Evolutionary conservation across 495 filamentous ascomycete genomes (phyloP), one percentile per base, ranked within the genome.

Genomic region (Aspergillus affinis): DNA sequence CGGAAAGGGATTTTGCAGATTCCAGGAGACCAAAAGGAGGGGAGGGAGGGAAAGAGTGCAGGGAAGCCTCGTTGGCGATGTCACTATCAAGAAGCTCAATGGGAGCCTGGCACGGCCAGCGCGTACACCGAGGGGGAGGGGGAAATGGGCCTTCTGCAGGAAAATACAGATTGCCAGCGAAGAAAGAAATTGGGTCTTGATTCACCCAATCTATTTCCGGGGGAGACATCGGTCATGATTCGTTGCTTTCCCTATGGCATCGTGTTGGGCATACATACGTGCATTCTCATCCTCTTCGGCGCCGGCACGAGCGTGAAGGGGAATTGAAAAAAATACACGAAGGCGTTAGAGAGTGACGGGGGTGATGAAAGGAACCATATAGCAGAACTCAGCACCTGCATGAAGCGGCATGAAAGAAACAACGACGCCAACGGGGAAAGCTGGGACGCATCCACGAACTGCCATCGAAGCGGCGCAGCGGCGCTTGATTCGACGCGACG

Each of bases 261-360:
- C 47, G 62, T 61, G 64, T 74, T 74, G 71, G 69, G 71, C 71
- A 74, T 70, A 68, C 67, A 71, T 71, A 63, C 69, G 57, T 74
- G 69, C 71, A 70, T 63, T 23, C 54, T 54, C 32, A 48, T 52
- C 52, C 50, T 32, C 51, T 48, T 44, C 13, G 21, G 21, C 26
- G 32, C 19, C 47, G 20, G 26, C 27, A 50, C 19, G 30, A 20
- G 48, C 41, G 17, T 26, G 54, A 44, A 47, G 44, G 5, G 17
- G 54, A 45, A 3, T 26, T 26, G 23, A 4, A 26, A 41, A 2
- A 10, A 41, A 41, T 13, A 10, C 36, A 41, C 1, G 36, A 41
- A 10, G 12, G 36, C 12, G 36, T 41, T 17, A 41, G 36, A 41
- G 36, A 15, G 1, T 15, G 36, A 41, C 36, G 3, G 36, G 36